phyloP scores from a whole-genome alignment of 495 filamentous ascomycete species.

The Rusavskia elegans region DNA sequence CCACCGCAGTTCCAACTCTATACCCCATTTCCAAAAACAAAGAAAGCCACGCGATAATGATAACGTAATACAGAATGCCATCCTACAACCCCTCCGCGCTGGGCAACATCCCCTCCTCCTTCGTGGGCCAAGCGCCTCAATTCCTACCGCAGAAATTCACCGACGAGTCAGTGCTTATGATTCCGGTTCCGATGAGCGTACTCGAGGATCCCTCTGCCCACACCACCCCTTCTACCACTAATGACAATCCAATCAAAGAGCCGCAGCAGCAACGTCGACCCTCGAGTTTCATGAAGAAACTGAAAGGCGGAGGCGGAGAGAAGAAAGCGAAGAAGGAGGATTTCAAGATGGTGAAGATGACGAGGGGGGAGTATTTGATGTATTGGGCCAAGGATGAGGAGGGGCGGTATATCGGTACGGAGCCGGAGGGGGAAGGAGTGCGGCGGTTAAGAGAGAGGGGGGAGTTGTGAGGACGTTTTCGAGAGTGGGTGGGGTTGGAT shows the following conservation, averaged over 20 bases:
- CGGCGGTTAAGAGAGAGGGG: too few relatives aligned
- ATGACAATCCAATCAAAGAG: not conserved
- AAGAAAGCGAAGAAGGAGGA: not conserved
- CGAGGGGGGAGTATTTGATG: not conserved
- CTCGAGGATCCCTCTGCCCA: not conserved
- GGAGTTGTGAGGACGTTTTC: too few relatives aligned
- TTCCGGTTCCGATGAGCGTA: not conserved
- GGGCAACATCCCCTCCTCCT: not conserved
- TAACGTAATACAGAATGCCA: not conserved
- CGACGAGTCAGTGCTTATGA: not conserved
- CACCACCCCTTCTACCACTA: not conserved
- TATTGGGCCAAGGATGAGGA: slow-evolving; percentile 1
- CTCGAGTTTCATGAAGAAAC: not conserved
- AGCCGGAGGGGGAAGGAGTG: not conserved
- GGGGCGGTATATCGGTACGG: not conserved
- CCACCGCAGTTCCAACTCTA: too few relatives aligned
- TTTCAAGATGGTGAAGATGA: not conserved
- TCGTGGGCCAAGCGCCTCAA: not conserved
- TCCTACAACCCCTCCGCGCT: not conserved
- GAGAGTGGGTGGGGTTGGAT: too few relatives aligned
- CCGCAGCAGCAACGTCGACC: not conserved
- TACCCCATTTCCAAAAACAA: too few relatives aligned
- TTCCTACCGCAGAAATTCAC: not conserved
- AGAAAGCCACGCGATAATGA: not conserved
- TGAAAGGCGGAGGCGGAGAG: not conserved